Evolutionary conservation across 805 yeast genomes (phyloP).

Genomic region (Cyberlindnera misumaiensis): DNA sequence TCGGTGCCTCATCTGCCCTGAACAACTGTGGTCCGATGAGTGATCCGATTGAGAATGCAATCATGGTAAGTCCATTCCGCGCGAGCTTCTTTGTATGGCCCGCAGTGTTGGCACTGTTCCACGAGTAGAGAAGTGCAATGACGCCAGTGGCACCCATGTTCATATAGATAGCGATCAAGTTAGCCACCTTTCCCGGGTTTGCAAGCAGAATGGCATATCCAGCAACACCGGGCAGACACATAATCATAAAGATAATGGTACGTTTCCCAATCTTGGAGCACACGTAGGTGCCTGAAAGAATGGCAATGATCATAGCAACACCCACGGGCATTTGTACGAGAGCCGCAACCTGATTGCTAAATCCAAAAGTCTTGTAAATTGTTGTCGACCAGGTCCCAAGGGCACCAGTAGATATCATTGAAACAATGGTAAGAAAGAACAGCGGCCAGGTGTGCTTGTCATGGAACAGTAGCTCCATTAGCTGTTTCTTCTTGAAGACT

Average conservation of each 20-base stretch:
- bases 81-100: constrained; percentile 54
- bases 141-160: constrained; percentile 51
- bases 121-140: constrained; percentile 50
- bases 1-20: constrained; percentile 43
- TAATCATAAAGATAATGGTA: constrained; percentile 30
- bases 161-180: constrained; percentile 42
- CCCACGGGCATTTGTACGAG: constrained; percentile 54
- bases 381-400: constrained; percentile 27
- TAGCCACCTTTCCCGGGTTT: constrained; percentile 35
- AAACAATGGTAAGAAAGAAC: constrained; percentile 34
- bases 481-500: constrained; percentile 33
- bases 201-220: constrained; percentile 41
- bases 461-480: constrained; percentile 34
- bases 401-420: constrained; percentile 48
- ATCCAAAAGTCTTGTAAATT: constrained; percentile 42
- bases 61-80: constrained; percentile 48
- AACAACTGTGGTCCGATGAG: constrained; percentile 62
- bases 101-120: constrained; percentile 58
- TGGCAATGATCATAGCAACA: constrained; percentile 36
- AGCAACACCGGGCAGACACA: constrained; percentile 42
- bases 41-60: constrained; percentile 52
- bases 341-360: constrained; percentile 34
- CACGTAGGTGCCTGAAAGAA: constrained; percentile 32
- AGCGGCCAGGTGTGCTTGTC: constrained; percentile 48
- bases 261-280: constrained; percentile 29